Evolutionary conservation across 2,329 filamentous ascomycete genomes (phyloP).

Genomic region (Mycocentrospora acerina): DNA sequence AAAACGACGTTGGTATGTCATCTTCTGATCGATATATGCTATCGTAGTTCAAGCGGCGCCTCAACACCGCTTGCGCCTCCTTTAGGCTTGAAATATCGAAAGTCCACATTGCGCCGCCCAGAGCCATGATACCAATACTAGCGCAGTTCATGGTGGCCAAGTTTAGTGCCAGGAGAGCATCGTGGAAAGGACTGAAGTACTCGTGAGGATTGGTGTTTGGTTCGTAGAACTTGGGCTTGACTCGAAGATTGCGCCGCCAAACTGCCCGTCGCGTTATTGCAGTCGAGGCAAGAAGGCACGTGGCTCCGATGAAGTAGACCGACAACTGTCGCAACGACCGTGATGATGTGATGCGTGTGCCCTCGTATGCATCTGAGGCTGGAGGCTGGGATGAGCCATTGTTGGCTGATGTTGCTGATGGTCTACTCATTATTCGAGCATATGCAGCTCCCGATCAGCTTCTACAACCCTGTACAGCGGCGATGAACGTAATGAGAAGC

Average conservation of each 20-base stretch:
- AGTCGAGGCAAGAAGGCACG: slow-evolving; percentile 73
- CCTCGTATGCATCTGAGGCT: slow-evolving; percentile 24
- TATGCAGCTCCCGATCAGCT: slow-evolving; percentile 20
- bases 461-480: slow-evolving; percentile 18
- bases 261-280: slow-evolving; percentile 66
- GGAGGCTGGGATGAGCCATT: slow-evolving; percentile 11
- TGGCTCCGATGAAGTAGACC: slow-evolving; percentile 72
- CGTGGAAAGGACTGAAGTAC: slow-evolving; percentile 63
- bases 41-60: slow-evolving; percentile 59
- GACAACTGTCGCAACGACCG: slow-evolving; percentile 64
- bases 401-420: slow-evolving; percentile 22
- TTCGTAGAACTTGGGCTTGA: slow-evolving; percentile 71
- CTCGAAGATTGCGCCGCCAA: slow-evolving; percentile 60
- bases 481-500: slow-evolving; percentile 8
- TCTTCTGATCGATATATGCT: slow-evolving; percentile 49
- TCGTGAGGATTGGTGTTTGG: slow-evolving; percentile 54
- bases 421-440: slow-evolving; percentile 23
- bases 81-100: slow-evolving; percentile 65
- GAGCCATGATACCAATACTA: slow-evolving; percentile 71
- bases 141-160: slow-evolving; percentile 85
- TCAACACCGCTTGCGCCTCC: slow-evolving; percentile 61
- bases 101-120: slow-evolving; percentile 73
- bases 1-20: slow-evolving; percentile 25
- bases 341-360: slow-evolving; percentile 44
- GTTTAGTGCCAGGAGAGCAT: slow-evolving; percentile 81